These are phyloP conservation scores for Calonectria pauciramosa DNA, from an alignment of 2,329 filamentous ascomycete genomes.

Conservation along the genomic window DNA sequence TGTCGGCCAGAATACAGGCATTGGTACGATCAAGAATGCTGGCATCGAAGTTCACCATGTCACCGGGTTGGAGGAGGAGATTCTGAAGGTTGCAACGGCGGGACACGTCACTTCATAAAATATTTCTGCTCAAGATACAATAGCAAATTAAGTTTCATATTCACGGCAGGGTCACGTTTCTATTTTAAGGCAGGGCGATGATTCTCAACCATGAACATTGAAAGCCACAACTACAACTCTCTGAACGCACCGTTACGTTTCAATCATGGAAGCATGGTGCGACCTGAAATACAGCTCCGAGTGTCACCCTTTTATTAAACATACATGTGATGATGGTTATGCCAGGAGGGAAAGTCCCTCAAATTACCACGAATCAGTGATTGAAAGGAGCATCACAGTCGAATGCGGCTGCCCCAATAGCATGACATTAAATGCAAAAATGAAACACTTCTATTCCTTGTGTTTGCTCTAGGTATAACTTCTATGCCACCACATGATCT, in stretches of 20 bases:
- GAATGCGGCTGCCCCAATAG: too few species aligned
- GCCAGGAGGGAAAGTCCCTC: not conserved
- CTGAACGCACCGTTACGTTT: not conserved
- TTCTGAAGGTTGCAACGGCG: constrained; percentile 84
- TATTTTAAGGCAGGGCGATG: not conserved
- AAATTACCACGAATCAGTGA: not conserved
- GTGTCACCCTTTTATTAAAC: not conserved
- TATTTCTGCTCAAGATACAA: not conserved
- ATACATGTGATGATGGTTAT: too few species aligned
- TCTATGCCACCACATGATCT: constrained; percentile 7
- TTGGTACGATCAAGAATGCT: constrained; percentile 75
- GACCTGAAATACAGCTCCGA: not conserved
- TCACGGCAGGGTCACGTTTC: not conserved
- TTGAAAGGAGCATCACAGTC: not conserved
- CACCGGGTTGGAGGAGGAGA: constrained; percentile 82
- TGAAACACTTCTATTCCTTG: not conserved
- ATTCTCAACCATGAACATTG: not conserved
- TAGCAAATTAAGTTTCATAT: not conserved
- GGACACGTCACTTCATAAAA: constrained; percentile 69
- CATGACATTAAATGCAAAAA: not conserved
- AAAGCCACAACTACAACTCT: not conserved
- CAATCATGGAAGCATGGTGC: not conserved
- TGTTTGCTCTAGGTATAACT: not conserved
- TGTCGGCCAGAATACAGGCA: constrained; percentile 84
- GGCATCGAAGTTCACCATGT: constrained; percentile 83